These are phyloP conservation scores for Sequoiadendron giganteum DNA, from an alignment of 75 land plant genomes.

Conservation along the genomic window DNA sequence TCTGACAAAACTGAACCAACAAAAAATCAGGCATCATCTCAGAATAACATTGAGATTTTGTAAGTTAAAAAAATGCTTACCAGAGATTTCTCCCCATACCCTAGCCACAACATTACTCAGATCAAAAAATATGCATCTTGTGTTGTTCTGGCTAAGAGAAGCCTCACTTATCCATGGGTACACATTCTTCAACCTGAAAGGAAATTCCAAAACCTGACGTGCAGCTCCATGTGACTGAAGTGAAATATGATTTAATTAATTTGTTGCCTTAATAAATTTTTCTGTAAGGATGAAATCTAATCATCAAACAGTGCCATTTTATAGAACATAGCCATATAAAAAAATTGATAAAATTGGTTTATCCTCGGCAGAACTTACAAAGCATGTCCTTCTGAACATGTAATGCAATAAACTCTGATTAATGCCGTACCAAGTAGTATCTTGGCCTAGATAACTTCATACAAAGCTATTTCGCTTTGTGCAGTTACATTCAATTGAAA, in stretches of 20 bases:
- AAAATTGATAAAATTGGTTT: not conserved
- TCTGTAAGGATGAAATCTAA: not conserved
- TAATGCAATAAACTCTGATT: not conserved
- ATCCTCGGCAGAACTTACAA: slow-evolving; percentile 3
- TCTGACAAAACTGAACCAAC: not conserved
- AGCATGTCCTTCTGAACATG: not conserved
- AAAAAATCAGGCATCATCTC: not conserved
- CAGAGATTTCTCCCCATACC: not conserved
- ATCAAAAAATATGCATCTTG: not conserved
- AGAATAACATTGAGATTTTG: not conserved
- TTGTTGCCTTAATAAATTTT: not conserved
- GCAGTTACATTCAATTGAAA: not conserved
- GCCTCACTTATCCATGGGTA: not conserved
- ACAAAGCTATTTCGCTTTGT: slow-evolving; percentile 7
- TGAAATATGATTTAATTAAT: not conserved
- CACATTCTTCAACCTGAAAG: not conserved
- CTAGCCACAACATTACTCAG: not conserved
- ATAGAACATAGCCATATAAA: not conserved
- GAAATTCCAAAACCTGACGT: not conserved
- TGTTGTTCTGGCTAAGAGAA: not conserved
- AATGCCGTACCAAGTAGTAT: not conserved
- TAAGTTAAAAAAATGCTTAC: not conserved
- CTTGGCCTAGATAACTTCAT: not conserved
- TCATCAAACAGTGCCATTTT: not conserved
- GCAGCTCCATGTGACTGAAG: not conserved